Evolutionary conservation across 2,329 filamentous ascomycete genomes (phyloP).

Genomic region (Hypoxylon sp.): DNA sequence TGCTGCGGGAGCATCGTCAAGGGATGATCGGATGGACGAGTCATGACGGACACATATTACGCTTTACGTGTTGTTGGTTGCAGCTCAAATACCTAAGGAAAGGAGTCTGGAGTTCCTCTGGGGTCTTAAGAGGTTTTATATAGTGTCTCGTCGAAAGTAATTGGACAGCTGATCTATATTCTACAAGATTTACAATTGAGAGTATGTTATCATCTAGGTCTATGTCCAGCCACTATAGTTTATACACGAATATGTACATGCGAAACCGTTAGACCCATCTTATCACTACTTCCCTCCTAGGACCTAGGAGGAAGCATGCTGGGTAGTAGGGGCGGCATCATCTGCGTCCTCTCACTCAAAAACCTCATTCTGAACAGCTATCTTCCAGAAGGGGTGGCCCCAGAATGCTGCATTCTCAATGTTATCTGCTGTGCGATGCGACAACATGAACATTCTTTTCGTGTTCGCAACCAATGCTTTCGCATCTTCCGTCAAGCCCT

Average conservation of each 20-base stretch:
- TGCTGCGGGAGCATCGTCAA: conserved; percentile 12
- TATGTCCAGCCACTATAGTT: not conserved
- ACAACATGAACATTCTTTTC: conserved; percentile 42
- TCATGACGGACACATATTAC: conserved; percentile 41
- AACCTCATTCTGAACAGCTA: conserved; percentile 32
- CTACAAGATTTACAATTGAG: conserved; percentile 12
- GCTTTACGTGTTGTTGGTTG: conserved; percentile 2
- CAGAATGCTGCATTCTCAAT: conserved; percentile 42
- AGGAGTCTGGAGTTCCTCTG: conserved; percentile 36
- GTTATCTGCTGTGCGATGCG: conserved; percentile 15
- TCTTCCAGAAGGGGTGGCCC: conserved; percentile 51
- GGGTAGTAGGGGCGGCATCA: conserved; percentile 34
- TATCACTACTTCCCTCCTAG: not conserved
- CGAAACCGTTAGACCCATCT: not conserved
- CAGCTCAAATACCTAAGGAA: conserved; percentile 27
- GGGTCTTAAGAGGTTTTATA: not conserved
- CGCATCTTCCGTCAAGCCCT: conserved; percentile 45
- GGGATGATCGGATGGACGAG: conserved; percentile 50
- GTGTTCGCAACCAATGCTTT: conserved; percentile 46
- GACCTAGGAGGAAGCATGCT: conserved; percentile 48
- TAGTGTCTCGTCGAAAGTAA: not conserved
- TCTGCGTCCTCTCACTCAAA: conserved; percentile 4
- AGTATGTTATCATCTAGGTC: not conserved
- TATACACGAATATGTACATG: not conserved
- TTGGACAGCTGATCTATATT: conserved; percentile 6